Conservation (phyloP, 768 basidiomycete genomes). For the Boletales sp. region DNA sequence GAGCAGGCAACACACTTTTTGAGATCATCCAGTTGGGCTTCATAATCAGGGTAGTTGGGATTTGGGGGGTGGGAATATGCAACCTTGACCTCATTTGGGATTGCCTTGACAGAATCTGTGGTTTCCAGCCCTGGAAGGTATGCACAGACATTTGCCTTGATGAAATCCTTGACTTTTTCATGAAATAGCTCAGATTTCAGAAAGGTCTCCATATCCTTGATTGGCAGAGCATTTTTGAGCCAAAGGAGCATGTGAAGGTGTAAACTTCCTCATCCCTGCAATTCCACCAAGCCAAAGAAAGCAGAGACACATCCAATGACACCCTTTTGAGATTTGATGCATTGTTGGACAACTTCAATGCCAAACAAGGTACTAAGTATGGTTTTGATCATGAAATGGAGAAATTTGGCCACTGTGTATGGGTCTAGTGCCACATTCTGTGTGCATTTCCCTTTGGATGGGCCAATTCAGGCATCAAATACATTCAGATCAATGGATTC, state of each 20-base stretch:
- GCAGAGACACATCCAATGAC: not conserved
- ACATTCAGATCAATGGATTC: not conserved
- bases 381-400: not conserved
- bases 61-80: no score
- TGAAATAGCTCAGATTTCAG: no score
- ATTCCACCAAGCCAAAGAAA: not conserved
- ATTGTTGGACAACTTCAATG: no score
- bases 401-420: not conserved
- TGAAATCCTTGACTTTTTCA: no score
- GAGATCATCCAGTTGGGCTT: no score
- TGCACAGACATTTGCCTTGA: no score
- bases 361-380: not conserved
- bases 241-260: constrained; percentile 1
- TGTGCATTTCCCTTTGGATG: not conserved
- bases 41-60: no score
- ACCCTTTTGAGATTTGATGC: no score
- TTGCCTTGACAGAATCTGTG: no score
- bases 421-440: not conserved
- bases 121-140: no score
- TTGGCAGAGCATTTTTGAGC: not conserved
- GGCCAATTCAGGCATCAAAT: not conserved
- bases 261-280: not conserved
- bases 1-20: no score
- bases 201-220: not conserved
- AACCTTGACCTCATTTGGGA: no score